These are phyloP conservation scores for Cornus florida DNA, from an alignment of 148 eudicot species.

Conservation along the genomic window DNA sequence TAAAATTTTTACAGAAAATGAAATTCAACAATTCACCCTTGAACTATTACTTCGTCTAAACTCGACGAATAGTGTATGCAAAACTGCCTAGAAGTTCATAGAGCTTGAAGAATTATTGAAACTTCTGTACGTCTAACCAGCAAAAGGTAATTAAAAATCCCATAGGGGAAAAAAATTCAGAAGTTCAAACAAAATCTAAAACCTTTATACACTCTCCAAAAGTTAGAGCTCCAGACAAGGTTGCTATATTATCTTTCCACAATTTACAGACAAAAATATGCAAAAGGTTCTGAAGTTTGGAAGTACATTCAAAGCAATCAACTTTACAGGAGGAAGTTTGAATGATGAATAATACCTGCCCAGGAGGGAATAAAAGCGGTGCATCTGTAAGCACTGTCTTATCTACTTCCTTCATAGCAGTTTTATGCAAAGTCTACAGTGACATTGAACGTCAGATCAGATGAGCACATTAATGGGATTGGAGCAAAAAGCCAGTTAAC, in stretches of 20 bases:
- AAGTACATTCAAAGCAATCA: neutral
- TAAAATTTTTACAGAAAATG: neutral
- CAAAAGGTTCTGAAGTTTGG: neutral
- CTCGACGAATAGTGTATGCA: neutral
- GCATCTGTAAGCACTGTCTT: conserved; percentile 89
- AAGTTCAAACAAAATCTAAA: neutral
- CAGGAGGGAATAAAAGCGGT: conserved; percentile 88
- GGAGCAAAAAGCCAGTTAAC: neutral
- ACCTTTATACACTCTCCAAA: neutral
- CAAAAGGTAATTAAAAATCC: neutral
- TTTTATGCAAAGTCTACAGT: conserved; percentile 53
- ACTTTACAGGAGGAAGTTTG: conserved; percentile 1
- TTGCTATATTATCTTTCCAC: neutral
- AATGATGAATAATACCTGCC: conserved; percentile 61
- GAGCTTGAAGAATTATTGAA: neutral
- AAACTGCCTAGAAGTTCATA: no score
- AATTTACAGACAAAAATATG: neutral
- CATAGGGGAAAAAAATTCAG: neutral
- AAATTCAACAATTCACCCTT: neutral
- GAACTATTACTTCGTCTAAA: neutral
- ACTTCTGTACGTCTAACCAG: neutral
- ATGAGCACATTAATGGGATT: neutral
- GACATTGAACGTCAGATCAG: conserved; percentile 1
- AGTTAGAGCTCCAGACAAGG: neutral
- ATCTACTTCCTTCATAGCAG: conserved; percentile 70